Base-by-base conservation (phyloP, 805 yeast genomes). In the Teunomyces funiuensis region DNA sequence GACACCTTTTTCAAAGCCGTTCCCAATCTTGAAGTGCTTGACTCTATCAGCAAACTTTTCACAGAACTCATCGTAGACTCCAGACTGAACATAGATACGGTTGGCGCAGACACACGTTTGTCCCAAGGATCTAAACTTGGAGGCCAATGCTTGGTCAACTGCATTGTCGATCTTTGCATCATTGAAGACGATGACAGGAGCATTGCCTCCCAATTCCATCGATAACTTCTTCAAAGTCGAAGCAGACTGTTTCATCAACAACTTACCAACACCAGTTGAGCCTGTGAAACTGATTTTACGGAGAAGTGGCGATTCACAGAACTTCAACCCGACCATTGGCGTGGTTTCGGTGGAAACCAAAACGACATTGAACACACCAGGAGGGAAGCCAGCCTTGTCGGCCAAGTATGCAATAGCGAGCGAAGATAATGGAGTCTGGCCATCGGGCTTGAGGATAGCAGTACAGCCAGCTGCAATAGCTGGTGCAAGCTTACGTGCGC, bases 71-170 rank as follows among this genome's bases (percentile, higher is more conserved):
- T 76, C 80, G 42, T 78, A 65, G 19, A 80, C 59, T 2, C 67
- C 61, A 31, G 69, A 61, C 44, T 81, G 84, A 17, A 81, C 79
- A 50, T 76, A 81, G 4, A 81, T 49, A 51, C 83, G 67, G 55
- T 79, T 79, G 39, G 83, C 82, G 59, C 83, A 79, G 17, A 80
- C 79, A 64, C 87, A 81, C 1, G 84, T 79, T 55, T 81, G 86
- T 28, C 86, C 86, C 54, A 79, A 63, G 28, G 79, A 70, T 58
- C 83, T 71, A 58, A 81, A 79, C 52, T 80, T 80, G 23, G 82
- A 72, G 4, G 76, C 79, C 28, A 76, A 56, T 1, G 79, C 69
- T 20, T 68, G 74, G 17, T 66, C 72, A 3, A 79, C 81, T 1
- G 85, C 83, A 23, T 62, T 57, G 37, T 79, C 82, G 9, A 81